These are phyloP conservation scores for Carex myosuroides DNA, from an alignment of 176 grass and related monocot species.

Conservation along the genomic window DNA sequence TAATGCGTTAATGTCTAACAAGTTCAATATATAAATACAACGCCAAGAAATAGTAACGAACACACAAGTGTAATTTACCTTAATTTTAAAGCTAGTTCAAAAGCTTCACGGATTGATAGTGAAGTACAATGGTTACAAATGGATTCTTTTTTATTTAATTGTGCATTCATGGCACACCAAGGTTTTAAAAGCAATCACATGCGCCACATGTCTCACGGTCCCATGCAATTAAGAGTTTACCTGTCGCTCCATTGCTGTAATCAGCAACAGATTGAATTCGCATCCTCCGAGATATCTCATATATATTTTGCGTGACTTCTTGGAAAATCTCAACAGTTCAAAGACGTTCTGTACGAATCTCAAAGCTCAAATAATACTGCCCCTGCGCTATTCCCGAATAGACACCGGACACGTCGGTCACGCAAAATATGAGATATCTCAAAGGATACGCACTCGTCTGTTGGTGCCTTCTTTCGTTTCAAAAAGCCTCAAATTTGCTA, in stretches of 20 bases:
- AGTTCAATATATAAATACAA: neutral
- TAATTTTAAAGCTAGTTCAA: neutral
- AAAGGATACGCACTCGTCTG: too few species aligned
- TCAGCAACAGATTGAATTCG: neutral
- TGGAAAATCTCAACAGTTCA: too few species aligned
- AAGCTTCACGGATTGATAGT: neutral
- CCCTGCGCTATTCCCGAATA: too few species aligned
- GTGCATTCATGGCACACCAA: neutral
- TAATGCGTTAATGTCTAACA: neutral
- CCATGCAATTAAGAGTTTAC: constrained; percentile 1
- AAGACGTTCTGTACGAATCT: too few species aligned
- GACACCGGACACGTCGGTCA: too few species aligned
- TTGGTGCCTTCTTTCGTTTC: neutral
- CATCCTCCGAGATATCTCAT: too few species aligned
- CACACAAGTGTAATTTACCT: neutral
- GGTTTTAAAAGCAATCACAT: neutral
- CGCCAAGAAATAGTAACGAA: neutral
- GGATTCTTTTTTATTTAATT: neutral
- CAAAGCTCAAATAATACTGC: too few species aligned
- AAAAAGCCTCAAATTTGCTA: neutral
- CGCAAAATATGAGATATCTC: too few species aligned
- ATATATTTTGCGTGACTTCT: too few species aligned
- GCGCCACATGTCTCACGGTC: neutral
- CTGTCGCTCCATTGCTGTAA: neutral
- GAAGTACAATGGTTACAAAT: neutral